phyloP scores from a whole-genome alignment of 2,329 filamentous ascomycete genomes.

The Diaporthe batatas region DNA sequence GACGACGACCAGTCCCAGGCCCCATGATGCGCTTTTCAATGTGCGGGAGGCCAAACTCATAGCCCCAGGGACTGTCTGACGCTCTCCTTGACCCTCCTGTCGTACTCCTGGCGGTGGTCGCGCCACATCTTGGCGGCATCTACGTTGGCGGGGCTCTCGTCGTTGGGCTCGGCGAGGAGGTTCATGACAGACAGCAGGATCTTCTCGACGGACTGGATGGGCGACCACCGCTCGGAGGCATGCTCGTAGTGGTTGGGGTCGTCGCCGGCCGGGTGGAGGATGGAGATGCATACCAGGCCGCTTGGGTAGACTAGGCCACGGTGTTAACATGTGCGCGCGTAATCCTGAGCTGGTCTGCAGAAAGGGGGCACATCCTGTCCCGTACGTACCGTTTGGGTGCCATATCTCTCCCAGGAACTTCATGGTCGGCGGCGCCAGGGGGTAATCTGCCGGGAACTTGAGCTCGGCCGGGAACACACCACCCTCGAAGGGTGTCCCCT shows the following conservation, averaged over 20 bases:
- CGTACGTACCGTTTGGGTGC: slow-evolving; percentile 87
- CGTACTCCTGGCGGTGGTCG: slow-evolving; percentile 85
- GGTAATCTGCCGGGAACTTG: slow-evolving; percentile 95
- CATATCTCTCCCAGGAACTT: slow-evolving; percentile 94
- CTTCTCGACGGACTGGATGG: slow-evolving; percentile 97
- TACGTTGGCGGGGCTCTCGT: slow-evolving; percentile 95
- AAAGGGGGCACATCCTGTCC: not conserved
- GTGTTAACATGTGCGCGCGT: not conserved
- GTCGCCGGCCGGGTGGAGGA: slow-evolving; percentile 94
- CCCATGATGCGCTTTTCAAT: too few relatives aligned
- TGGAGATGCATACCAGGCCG: slow-evolving; percentile 97
- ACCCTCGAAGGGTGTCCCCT: slow-evolving; percentile 95
- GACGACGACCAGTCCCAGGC: not conserved
- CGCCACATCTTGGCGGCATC: slow-evolving; percentile 98
- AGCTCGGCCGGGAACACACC: slow-evolving; percentile 96
- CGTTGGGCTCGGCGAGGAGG: slow-evolving; percentile 97
- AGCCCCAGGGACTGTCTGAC: slow-evolving; percentile 84
- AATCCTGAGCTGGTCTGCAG: not conserved
- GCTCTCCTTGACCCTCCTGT: slow-evolving; percentile 84
- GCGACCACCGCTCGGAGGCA: slow-evolving; percentile 94
- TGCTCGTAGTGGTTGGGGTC: slow-evolving; percentile 99
- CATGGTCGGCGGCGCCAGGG: slow-evolving; percentile 96
- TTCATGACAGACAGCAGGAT: slow-evolving; percentile 98
- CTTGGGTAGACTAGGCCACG: slow-evolving; percentile 81
- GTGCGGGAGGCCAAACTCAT: slow-evolving; percentile 52